Conservation (phyloP, 129 eudicot genomes). For the Lactuca saligna region DNA sequence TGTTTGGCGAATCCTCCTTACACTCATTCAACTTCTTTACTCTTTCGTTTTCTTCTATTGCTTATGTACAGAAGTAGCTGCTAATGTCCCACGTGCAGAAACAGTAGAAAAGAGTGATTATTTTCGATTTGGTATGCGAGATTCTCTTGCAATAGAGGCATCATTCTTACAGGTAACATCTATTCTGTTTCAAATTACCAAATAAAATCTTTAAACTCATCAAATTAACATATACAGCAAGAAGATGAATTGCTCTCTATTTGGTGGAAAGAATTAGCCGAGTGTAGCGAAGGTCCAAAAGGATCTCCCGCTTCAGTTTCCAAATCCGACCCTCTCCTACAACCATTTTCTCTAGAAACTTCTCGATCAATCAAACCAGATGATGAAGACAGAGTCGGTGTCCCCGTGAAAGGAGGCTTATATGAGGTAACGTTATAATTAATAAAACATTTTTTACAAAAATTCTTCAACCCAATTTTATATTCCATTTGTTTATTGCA, state of each 20-base stretch:
- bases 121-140: conserved; percentile 96
- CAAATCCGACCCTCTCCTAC: conserved; percentile 30
- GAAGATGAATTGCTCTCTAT: conserved; percentile 84
- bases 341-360: conserved; percentile 37
- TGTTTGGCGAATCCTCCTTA: no score
- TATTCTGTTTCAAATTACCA: conserved; percentile 11
- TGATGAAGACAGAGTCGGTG: conserved; percentile 96
- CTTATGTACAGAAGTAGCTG: conserved; percentile 68
- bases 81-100: conserved; percentile 74
- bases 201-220: neutral
- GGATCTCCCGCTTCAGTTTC: conserved; percentile 50
- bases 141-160: conserved; percentile 97
- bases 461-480: no score
- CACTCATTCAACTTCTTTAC: no score
- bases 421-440: conserved; percentile 57
- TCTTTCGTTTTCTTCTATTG: neutral
- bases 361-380: conserved; percentile 32
- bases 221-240: conserved; percentile 40
- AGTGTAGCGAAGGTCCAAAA: conserved; percentile 91
- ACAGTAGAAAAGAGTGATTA: conserved; percentile 90
- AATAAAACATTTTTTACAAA: neutral
- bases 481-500: conserved; percentile 23
- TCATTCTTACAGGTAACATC: conserved; percentile 84
- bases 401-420: conserved; percentile 97
- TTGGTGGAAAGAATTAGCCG: conserved; percentile 98